Evolutionary conservation across 352 stramenopile genomes (phyloP), one percentile per base, ranked within the genome.

Genomic region (Pythium monospermum): DNA sequence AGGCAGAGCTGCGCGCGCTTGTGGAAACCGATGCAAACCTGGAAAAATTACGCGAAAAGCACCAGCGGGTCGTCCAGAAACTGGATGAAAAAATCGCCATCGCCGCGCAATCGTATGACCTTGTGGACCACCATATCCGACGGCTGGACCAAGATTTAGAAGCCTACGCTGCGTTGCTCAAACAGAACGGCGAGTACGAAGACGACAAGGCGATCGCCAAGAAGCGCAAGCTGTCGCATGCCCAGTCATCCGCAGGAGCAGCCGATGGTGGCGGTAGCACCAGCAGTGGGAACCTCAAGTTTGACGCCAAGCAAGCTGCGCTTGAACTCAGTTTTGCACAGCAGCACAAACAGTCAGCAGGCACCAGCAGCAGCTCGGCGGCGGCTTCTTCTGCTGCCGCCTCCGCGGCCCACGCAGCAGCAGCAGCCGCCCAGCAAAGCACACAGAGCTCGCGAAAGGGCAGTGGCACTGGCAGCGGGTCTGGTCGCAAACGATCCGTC

Each of bases 51-150:
- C 58, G 62, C 11, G 57, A 74, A 30, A 89, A 83, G 57, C 78
- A 85, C 47, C 66, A 83, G 45, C 64, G 78, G 22, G 83, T 88
- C 5, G 68, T 91, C 22, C 80, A 94, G 64, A 91, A 94, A 53
- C 69, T 91, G 46, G 83, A 94, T 61, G 83, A 94, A 68, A 94
- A 94, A 53, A 83, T 91, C 43, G 83, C 83, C 38, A 94, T 94
- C 53, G 83, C 83, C 16, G 78, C 76, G 45, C 83, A 94, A 59
- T 87, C 71, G 33, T 94, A 94, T 61, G 83, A 91, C 63, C 72
- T 94, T 48, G 77, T 94, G 22, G 83, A 94, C 55, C 83, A 91
- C 60, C 83, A 94, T 42, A 94, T 94, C 53, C 76, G 79, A 6
- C 80, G 83, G 8, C 45, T 94, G 22, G 83, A 91, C 48, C 64